Base-by-base conservation (phyloP, 202 grass and related monocot species). In the Zizania palustris region DNA sequence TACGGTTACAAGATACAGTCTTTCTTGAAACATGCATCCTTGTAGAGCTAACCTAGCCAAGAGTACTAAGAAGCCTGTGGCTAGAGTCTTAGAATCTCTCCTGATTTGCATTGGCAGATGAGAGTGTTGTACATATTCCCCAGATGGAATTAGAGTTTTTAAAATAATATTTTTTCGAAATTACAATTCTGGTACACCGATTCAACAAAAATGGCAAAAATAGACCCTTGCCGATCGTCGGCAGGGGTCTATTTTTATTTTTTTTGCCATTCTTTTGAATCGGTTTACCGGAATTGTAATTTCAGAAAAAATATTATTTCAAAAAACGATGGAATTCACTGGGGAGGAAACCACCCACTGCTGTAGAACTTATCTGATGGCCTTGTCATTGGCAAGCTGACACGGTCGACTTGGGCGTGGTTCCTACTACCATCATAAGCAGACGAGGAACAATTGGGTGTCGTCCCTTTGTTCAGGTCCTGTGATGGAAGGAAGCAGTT, bases 271-370 rank as follows among this genome's bases (percentile, higher is more conserved):
- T n/a, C n/a, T n/a, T n/a, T n/a, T n/a, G n/a, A n/a, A n/a, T n/a
- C n/a, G n/a, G n/a, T n/a, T n/a, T n/a, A n/a, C n/a, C n/a, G n/a
- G n/a, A n/a, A n/a, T n/a, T n/a, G n/a, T n/a, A n/a, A n/a, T n/a
- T n/a, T n/a, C n/a, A n/a, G n/a, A n/a, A n/a, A n/a, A n/a, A n/a
- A n/a, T n/a, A n/a, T n/a, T n/a, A n/a, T n/a, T n/a, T n/a, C n/a
- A n/a, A n/a, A n/a, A n/a, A n/a, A n/a, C n/a, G n/a, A n/a, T n/a
- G n/a, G n/a, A 66, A 65, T 53, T 85, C 67, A 85, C 53, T 89
- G 77, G 37, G 77, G 82, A 85, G 86, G 82, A 55, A 85, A 89
- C 86, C 86, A 82, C 45, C 54, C 51, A 40, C 72, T 80, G 53
- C 60, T 15, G 28, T 73, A 85, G 72, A 88, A 46, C 51, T 67